phyloP scores from a whole-genome alignment of 345 rosid genomes.

The Odontarrhena argentea region DNA sequence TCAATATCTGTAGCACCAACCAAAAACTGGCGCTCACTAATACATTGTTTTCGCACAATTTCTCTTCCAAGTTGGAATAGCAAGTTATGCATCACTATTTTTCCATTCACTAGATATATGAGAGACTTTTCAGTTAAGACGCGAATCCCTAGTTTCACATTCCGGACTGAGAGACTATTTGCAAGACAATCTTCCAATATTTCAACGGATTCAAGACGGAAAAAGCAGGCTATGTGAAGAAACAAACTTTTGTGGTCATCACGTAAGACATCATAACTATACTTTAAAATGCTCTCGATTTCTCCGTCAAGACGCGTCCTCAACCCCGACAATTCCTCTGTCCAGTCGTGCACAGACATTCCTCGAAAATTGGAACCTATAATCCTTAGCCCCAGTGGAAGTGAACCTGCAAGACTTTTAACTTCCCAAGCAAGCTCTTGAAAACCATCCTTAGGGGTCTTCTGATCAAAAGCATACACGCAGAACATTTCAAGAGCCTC shows the following conservation, averaged over 20 bases:
- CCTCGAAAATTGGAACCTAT: not conserved
- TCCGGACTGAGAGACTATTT: not conserved
- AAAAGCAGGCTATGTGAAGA: slow-evolving; percentile 40
- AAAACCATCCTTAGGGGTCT: not conserved
- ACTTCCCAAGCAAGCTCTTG: not conserved
- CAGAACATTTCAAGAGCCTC: no score
- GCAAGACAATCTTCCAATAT: not conserved
- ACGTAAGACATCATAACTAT: slow-evolving; percentile 37
- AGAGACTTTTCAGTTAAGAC: slow-evolving; percentile 25
- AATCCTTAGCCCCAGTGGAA: no score
- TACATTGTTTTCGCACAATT: slow-evolving; percentile 18
- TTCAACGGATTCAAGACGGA: not conserved
- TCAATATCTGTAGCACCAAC: slow-evolving; percentile 22
- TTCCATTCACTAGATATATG: not conserved
- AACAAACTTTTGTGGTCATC: not conserved
- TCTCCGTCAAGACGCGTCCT: no score
- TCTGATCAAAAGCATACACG: no score
- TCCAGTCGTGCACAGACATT: slow-evolving; percentile 14
- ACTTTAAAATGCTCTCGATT: no score
- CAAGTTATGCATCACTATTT: slow-evolving; percentile 31
- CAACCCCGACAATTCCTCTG: no score
- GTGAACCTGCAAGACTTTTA: slow-evolving; percentile 5
- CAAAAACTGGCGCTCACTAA: not conserved
- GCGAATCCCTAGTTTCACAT: not conserved
- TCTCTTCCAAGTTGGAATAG: slow-evolving; percentile 32